Base-by-base conservation (phyloP, 345 rosid species). In the Cardamine chenopodiifolia region DNA sequence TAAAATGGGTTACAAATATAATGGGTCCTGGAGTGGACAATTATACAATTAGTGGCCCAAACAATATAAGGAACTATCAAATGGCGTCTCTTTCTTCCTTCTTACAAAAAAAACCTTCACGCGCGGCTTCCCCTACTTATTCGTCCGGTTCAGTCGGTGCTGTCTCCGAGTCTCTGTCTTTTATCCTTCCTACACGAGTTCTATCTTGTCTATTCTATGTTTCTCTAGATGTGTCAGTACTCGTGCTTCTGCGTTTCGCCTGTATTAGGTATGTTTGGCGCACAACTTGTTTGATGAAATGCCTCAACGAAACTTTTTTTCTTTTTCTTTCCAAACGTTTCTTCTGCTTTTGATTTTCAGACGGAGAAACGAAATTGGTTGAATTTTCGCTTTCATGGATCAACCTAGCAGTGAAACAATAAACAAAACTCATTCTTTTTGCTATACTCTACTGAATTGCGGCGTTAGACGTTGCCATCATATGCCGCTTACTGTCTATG, bases 401-500 rank as follows among this genome's bases (percentile, higher is more conserved):
- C 62, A 19, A 49, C 26, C 2, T 26, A 20, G 48, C 8, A 2
- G 31, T 14, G 61, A 9, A 60, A 29, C 54, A 59, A 4, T 20
- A 68, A 60, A 10, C 14, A 50, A 60, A 74, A 48, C 39, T 19
- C 28, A 66, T 34, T 34, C 31, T 66, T 66, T 62, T 47, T 35
- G 45, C 67, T 34, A 2, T 22, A 50, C 20, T 52, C 59, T 37
- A 68, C 19, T 69, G 14, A 13, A 56, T 39, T 44, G 14, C 29
- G 39, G 55, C 14, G 12, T 32, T 67, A 57, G 74, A 45, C 66
- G 57, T 56, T 57, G 61, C 68, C 13, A 75, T 68, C 64, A 68
- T 76, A 69, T 62, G 74, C 70, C 4, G 31, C 57, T 61, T 53
- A 61, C 73, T 75, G 85, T 85, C 78, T 80, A 88, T 90, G 96